Percentiles rank a stretch among this genome's conserved stretches.
These are phyloP conservation scores for Phlyctochytrium arcticum DNA, from an alignment of 192 early-diverging fungal species.

Conservation along the genomic window DNA sequence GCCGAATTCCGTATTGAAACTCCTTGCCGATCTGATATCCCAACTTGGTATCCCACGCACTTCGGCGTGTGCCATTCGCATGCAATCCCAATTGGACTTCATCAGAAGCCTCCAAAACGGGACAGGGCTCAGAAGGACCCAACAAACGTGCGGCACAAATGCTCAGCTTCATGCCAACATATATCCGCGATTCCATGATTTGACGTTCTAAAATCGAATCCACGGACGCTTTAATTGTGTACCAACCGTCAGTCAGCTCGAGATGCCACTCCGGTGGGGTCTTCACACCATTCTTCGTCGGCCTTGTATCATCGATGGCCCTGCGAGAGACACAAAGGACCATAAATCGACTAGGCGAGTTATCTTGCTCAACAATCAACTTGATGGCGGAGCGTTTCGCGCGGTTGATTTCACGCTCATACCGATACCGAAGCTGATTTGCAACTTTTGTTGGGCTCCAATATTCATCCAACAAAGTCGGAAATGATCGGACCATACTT, in stretches of 20 bases:
- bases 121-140: constrained; percentile 24
- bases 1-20: constrained; percentile 29
- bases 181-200: constrained; percentile 36
- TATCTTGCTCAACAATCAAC: constrained; percentile 63
- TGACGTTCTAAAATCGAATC: constrained; percentile 42
- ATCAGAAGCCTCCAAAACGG: constrained; percentile 35
- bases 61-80: constrained; percentile 55
- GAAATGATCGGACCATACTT: constrained; percentile 52
- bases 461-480: constrained; percentile 23
- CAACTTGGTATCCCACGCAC: constrained; percentile 58
- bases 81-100: constrained; percentile 35
- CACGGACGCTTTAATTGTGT: constrained; percentile 48
- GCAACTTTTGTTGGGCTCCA: constrained; percentile 46
- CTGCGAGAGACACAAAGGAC: constrained; percentile 58
- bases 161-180: constrained; percentile 57
- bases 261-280: constrained; percentile 4
- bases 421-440: constrained; percentile 49
- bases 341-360: constrained; percentile 48
- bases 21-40: constrained; percentile 44
- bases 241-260: constrained; percentile 75
- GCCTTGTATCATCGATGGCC: constrained; percentile 24
- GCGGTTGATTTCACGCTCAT: constrained; percentile 64
- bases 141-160: constrained; percentile 51
- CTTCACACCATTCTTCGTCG: not conserved
- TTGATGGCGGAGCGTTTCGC: constrained; percentile 60